Evolutionary conservation across 2,329 filamentous ascomycete genomes (phyloP).

Genomic region (Paramyrothecium roridum): DNA sequence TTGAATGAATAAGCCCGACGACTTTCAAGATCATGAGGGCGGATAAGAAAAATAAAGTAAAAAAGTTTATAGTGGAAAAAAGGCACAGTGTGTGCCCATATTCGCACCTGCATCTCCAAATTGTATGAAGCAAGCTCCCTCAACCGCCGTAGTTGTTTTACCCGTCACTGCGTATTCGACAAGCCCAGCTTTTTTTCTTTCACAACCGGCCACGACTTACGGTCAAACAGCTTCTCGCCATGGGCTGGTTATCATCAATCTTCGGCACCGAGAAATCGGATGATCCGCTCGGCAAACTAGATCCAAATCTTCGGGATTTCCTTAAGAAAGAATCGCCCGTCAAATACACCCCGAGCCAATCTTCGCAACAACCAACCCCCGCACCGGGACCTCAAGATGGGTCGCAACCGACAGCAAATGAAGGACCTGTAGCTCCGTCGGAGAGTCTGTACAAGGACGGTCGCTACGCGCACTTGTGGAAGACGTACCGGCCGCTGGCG

Average conservation of each 20-base stretch:
- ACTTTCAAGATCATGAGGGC: too few species aligned
- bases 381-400: conserved; percentile 7
- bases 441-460: conserved; percentile 57
- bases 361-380: conserved; percentile 11
- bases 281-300: conserved; percentile 69
- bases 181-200: too few species aligned
- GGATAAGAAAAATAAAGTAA: too few species aligned
- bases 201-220: too few species aligned
- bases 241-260: conserved; percentile 58
- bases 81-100: too few species aligned
- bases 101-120: too few species aligned
- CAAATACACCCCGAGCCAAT: conserved; percentile 50
- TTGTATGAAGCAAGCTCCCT: too few species aligned
- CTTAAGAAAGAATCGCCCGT: conserved; percentile 78
- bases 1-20: too few species aligned
- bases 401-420: conserved; percentile 7
- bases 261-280: conserved; percentile 43
- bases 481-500: conserved; percentile 74
- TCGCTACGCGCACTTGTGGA: conserved; percentile 85
- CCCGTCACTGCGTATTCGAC: too few species aligned
- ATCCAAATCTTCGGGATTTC: conserved; percentile 80
- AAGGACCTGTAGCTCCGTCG: conserved; percentile 34
- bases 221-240: conserved; percentile 21
- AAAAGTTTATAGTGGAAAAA: too few species aligned
- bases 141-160: too few species aligned